Base-by-base conservation (phyloP, 1,284 basidiomycete species). In the Lignosus rhinocerotis region DNA sequence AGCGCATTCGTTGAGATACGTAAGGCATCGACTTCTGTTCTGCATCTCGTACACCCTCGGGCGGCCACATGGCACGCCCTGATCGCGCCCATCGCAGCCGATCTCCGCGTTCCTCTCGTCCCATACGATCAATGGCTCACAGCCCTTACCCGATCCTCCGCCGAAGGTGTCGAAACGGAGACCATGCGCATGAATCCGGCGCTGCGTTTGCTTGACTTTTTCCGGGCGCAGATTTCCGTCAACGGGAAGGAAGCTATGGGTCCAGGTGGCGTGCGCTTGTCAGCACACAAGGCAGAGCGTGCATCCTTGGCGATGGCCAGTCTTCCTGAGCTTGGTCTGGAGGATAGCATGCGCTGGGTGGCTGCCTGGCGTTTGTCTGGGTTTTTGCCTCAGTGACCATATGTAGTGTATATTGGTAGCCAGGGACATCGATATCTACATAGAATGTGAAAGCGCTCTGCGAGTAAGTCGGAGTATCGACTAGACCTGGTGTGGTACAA, bases 11-110 rank as follows among this genome's bases (percentile, higher is more conserved):
- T 63, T 12, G 69, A 71, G 25, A 64, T 68, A 60, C 61, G 64
- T 7, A 41, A 59, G 32, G 51, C 66, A 11, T 21, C 60, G 6
- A 41, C 53, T 2, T 39, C 53, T 0, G 44, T 70, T 31, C 48
- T 71, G 6, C 69, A 73, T 57, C 66, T 72, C 49, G 68, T 69
- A 1, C 70, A 72, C 50, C 70, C 70, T 1, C 49, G 50, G 2
- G 65, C 67, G 2, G 62, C 64, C 25, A 49, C 61, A 7, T 70
- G 66, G 64, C 51, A 48, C 34, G 46, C 51, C 8, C 34, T 69
- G 52, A 46, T 69, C 25, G 33, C 56, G 16, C 57, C 62, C 16
- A 53, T 70, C 46, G 56, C 69, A 7, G 17, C 42, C 10, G 47
- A 57, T 12, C 58, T 70, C n/a, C 31, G 53, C 9, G 62, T 69